Base-by-base conservation (phyloP, 805 yeast genomes). In the Spathaspora hagerdaliae region DNA sequence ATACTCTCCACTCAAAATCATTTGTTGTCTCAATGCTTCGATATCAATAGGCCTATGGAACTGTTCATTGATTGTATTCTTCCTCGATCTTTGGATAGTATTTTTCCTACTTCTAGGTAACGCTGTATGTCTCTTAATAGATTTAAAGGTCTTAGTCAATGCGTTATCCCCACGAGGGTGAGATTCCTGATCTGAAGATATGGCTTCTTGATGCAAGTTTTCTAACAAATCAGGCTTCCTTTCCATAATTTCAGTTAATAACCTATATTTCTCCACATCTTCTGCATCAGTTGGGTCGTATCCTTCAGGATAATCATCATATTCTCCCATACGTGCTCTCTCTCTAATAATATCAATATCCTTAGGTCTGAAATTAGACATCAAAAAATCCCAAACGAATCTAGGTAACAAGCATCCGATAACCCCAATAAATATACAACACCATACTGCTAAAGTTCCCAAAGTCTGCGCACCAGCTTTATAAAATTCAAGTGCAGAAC, bases 331-430 rank as follows among this genome's bases (percentile, higher is more conserved):
- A 24, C 48, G 34, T 48, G 76, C 79, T 49, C 75, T 63, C 54
- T 85, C 94, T 45, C 94, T 72, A 41, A 87, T 71, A 44, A 85
- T 79, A 55, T 87, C 95, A 39, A 82, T 73, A 57, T 86, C 94
- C 34, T 65, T 59, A 2, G 95, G 95, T 42, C 55, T 57, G 63
- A 77, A 83, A 45, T 81, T 67, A 44, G 75, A 69, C 53, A 63
- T 75, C 42, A 77, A 50, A 38, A 77, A 65, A 55, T 82, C 82
- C 53, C 57, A 69, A 2, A 69, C 56, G 58, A 83, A 76, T 43
- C 89, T 74, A 5, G 95, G 95, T 39, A 83, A 58, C 37, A 86
- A 50, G 49, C 83, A 77, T 12, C 67, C 58, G 9, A 82, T 57
- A 1, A 79, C 63, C 10, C 85, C 84, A 33, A 84, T 64, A 47